These are phyloP conservation scores for Reutealis trisperma DNA, from an alignment of 345 rosid genomes.

Conservation along the genomic window DNA sequence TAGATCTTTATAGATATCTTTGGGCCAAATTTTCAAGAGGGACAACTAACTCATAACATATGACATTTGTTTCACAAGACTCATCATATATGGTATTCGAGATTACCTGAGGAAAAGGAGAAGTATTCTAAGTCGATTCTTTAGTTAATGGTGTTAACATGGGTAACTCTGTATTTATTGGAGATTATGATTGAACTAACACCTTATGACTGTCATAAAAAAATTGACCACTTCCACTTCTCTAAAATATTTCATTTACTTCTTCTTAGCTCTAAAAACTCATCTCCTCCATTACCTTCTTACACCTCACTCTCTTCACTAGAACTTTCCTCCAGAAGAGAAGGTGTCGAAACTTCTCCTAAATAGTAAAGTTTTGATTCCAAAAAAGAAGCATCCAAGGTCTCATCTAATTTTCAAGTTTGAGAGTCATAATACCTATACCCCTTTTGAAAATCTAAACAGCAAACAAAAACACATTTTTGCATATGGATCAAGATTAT, in stretches of 20 bases:
- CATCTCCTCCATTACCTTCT: no score
- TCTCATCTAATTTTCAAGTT: background rate
- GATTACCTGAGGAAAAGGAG: background rate
- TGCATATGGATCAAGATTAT: background rate
- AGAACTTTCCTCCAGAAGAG: background rate
- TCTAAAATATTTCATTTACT: no score
- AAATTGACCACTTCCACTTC: no score
- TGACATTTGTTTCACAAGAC: background rate
- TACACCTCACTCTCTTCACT: background rate
- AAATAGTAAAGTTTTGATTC: background rate
- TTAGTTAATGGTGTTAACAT: background rate
- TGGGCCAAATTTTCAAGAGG: no score
- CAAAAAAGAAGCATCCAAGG: background rate
- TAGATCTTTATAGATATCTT: background rate
- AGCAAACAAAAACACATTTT: slow-evolving; percentile 20
- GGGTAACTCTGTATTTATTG: background rate
- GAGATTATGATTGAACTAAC: no score
- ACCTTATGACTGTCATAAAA: no score
- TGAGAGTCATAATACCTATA: background rate
- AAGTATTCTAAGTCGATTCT: background rate
- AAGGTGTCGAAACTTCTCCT: background rate
- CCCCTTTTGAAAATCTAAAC: slow-evolving; percentile 7
- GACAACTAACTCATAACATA: no score
- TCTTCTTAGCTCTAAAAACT: no score
- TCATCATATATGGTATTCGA: background rate